Evolutionary conservation across 768 basidiomycete species (phyloP), one percentile per base, ranked within the genome.

Genomic region (Lentinus tigrinus): DNA sequence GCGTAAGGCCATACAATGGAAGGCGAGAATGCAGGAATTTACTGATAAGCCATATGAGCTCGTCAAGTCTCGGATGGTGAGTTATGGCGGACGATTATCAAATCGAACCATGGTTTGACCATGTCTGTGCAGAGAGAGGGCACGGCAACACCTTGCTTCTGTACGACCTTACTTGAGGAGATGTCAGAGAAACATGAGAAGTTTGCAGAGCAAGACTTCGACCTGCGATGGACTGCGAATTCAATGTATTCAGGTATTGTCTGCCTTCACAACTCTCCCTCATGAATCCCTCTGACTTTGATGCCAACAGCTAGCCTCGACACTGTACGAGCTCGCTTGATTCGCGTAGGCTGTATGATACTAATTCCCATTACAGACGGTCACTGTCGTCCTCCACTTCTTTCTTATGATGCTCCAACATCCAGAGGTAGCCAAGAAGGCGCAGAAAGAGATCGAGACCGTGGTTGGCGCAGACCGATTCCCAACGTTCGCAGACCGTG

Each of bases 211-310:
- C 79, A 77, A 39, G 85, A 88, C 63, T 85, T 84, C 59, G 89
- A 91, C 62, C 73, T 91, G 38, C 86, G 87, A 55, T 88, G 88
- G 87, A 83, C 87, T 0, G 89, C 89, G n/a, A 90, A 91, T 67
- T 89, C 88, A 17, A 90, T 91, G 87, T 91, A 87, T 66, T 73
- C 78, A 5, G 74, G 74, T 69, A 31, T 11, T 31, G 11, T 67
- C 44, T 28, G 17, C 38, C 61, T 11, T 17, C 14, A 24, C 39
- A 1, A 11, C 21, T 16, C 5, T 9, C 21, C 28, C n/a, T 5
- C 5, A 34, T 2, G 17, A n/a, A 3, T 3, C 36, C 36, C 23
- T 28, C 42, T 28, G 21, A 24, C 19, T 21, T 17, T 51, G 26
- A 4, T 39, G 8, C 16, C 3, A 21, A 38, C 59, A 63, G 83